Evolutionary conservation across 2,329 filamentous ascomycete genomes (phyloP), one percentile per base, ranked within the genome.

Genomic region (Hypomyces rosellus): DNA sequence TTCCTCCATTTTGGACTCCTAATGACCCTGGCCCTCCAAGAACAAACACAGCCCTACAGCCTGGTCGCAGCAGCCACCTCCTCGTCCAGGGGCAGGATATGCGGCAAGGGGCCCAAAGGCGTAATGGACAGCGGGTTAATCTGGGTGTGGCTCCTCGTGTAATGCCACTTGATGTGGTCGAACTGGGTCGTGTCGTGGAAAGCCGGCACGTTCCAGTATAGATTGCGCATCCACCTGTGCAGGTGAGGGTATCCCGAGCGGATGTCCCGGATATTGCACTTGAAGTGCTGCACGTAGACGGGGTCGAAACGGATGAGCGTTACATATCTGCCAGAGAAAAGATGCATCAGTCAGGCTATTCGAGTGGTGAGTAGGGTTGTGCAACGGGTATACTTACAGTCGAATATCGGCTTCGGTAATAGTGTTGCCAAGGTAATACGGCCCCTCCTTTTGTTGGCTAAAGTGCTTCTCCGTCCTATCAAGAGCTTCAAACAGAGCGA

Each of bases 151-250:
- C 77, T 82, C 59, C 75, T 72, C 53, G 80, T 81, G 65, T 81
- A 82, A 65, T 85, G 82, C 67, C 74, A 86, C 80, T 95, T 96
- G 74, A 97, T 97, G 71, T 99, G 93, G 67, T 95, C 81, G 66
- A 95, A 96, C 68, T 96, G 81, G 18, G 91, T 95, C 54, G 90
- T 93, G 46, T 87, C 81, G 55, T 74, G 74, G 72, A 95, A 96
- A 2, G 89, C 89, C 0, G 82, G 75, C 20, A 82, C 67, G 58
- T 85, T 85, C 90, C 90, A 96, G 73, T 96, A 96, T 59, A 95
- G 71, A 62, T 85, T 78, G 49, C 88, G 78, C 71, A 96, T 69
- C 90, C 91, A 96, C 53, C 72, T 74, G 72, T 96, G 88, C 52
- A 95, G 71, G 46, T 77, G 74, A 25, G 91, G 91, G 65, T 93